Evolutionary conservation across 202 grass and related monocot species (phyloP).

Genomic region (Brachypodium distachyon): DNA sequence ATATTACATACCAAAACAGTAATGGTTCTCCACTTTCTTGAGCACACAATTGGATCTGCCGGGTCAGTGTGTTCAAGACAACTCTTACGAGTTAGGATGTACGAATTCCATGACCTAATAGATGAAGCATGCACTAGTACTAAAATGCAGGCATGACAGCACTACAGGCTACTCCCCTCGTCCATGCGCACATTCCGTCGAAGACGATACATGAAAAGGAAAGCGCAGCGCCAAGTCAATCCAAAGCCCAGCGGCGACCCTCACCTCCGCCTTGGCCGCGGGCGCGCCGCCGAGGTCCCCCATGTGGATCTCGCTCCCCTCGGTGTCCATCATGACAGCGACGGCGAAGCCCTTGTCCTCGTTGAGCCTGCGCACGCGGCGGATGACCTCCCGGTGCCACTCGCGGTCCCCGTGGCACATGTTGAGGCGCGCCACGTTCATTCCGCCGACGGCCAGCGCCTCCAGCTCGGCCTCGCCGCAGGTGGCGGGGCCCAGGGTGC

Average conservation of each 20-base stretch:
- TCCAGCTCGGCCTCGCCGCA: conserved; percentile 63
- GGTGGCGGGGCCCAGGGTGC: conserved; percentile 84
- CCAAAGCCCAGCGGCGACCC: not conserved
- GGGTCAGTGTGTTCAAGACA: not conserved
- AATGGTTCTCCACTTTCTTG: not conserved
- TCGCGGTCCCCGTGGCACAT: conserved; percentile 94
- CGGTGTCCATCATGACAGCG: conserved; percentile 96
- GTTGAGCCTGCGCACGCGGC: conserved; percentile 63
- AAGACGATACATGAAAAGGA: not conserved
- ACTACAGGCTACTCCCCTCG: not conserved
- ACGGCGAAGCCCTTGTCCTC: conserved; percentile 87
- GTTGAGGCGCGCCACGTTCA: conserved; percentile 87
- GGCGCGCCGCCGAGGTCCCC: conserved; percentile 81
- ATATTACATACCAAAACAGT: not conserved
- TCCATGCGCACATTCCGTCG: not conserved
- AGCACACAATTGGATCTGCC: not conserved
- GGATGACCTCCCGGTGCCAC: conserved; percentile 73
- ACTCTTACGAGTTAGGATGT: no score
- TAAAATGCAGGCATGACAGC: not conserved
- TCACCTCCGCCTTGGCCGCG: conserved; percentile 84
- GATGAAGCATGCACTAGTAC: not conserved
- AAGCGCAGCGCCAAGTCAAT: not conserved
- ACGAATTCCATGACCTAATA: not conserved
- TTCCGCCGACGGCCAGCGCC: conserved; percentile 77
- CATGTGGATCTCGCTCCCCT: conserved; percentile 99